Base-by-base conservation (phyloP, 306 rosid species). In the Acacia confusa region DNA sequence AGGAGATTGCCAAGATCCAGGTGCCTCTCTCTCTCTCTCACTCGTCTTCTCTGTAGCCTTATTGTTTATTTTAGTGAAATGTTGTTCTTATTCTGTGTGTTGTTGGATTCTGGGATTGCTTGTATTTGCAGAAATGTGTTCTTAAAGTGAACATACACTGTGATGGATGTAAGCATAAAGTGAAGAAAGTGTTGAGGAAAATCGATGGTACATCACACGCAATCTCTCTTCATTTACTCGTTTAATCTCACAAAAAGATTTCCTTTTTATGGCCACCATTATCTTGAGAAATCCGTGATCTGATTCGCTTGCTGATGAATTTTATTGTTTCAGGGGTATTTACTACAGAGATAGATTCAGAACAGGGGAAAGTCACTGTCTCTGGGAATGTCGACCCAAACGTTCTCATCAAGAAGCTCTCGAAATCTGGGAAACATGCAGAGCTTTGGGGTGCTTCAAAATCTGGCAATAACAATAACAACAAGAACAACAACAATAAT, bases 131-230 rank as follows among this genome's bases (percentile, higher is more conserved):
- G 99, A 95, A 90, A 93, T 92, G 93, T 88, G 97, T 89, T 78
- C 96, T 96, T 69, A 93, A 92, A 83, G 99, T 96, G 85, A 96
- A 96, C 85, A 92, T 96, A 15, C 99, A 96, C 87, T 96, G 99
- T 64, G 99, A 93, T 65, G 99, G 99, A 24, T 96, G 99, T 78
- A 96, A 92, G 82, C 93, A 89, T 0, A 93, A 96, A 83, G 99
- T 96, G 38, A 96, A 92, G 97, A 96, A 93, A 91, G 94, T 91
- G 88, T 52, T 96, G 86, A 94, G 94, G 87, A 91, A 89, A 88
- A 96, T 96, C 65, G 99, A 96, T 43, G 99, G 99, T 93, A 86
- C 70, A 11, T n/a, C 11, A 16, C 5, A 38, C 63, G 9, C 6
- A 14, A 30, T 45, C 63, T 19, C 17, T 28, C 34, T 14, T 19